phyloP scores from a whole-genome alignment of 1,139 yeast genomes.

The Geotrichum histeridarum region DNA sequence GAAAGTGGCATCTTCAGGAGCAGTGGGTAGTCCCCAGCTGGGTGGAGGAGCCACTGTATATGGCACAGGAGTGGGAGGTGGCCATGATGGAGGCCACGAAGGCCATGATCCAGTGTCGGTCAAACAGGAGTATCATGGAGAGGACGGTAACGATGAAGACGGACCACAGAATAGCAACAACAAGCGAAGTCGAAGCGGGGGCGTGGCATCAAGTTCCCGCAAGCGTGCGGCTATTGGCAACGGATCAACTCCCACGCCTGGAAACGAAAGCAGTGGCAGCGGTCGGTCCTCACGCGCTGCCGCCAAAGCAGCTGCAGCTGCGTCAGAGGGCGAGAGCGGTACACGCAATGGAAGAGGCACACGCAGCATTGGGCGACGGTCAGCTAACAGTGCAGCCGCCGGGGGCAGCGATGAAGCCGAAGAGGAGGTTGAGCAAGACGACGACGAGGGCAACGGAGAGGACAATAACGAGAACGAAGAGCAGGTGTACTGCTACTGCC shows the following conservation, averaged over 20 bases:
- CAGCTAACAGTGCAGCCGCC: neutral
- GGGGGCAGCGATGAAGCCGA: slow-evolving; percentile 5
- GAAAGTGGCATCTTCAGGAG: slow-evolving; percentile 14
- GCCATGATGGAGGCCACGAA: neutral
- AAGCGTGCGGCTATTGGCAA: slow-evolving; percentile 15
- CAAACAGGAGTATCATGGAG: slow-evolving; percentile 8
- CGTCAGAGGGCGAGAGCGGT: slow-evolving; percentile 11
- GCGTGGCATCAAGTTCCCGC: neutral
- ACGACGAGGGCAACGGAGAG: slow-evolving; percentile 13
- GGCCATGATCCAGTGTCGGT: neutral
- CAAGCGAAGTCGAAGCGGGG: slow-evolving; percentile 10
- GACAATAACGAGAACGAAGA: slow-evolving; percentile 40
- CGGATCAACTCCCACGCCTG: slow-evolving; percentile 6
- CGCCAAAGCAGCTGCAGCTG: slow-evolving; percentile 19
- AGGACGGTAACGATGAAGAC: slow-evolving; percentile 1
- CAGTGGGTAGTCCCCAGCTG: slow-evolving; percentile 8
- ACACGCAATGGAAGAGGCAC: slow-evolving; percentile 9
- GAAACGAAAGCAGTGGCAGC: slow-evolving; percentile 11
- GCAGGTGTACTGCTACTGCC: slow-evolving; percentile 91
- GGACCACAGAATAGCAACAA: neutral
- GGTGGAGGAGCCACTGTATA: neutral
- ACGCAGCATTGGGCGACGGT: slow-evolving; percentile 4
- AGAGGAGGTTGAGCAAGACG: slow-evolving; percentile 14
- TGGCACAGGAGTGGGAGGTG: neutral
- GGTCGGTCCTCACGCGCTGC: slow-evolving; percentile 9